These are phyloP conservation scores for Penicillium sp. DNA, from an alignment of 2,329 filamentous ascomycete species.

Conservation along the genomic window DNA sequence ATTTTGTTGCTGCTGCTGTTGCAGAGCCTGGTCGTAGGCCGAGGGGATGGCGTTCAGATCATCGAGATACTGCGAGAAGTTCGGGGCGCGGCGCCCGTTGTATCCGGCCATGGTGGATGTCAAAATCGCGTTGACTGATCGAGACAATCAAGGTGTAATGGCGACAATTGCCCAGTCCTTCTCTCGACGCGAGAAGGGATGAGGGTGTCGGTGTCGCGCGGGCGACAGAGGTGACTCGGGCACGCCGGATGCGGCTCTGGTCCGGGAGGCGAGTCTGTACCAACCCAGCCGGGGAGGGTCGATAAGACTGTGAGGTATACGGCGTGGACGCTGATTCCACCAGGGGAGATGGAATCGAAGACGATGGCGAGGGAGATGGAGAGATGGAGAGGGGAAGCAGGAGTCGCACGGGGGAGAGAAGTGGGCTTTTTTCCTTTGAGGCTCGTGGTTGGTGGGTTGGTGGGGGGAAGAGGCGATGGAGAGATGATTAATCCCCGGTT, in stretches of 20 bases:
- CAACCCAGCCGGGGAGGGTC: too few relatives aligned
- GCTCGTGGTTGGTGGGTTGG: slow-evolving; percentile 15
- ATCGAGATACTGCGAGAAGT: slow-evolving; percentile 85
- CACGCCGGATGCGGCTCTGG: slow-evolving; percentile 21
- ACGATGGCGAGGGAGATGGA: not conserved
- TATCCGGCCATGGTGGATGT: slow-evolving; percentile 63
- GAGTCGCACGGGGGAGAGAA: slow-evolving; percentile 8
- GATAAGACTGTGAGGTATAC: too few relatives aligned
- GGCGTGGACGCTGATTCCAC: not conserved
- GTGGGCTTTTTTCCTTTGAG: slow-evolving; percentile 22
- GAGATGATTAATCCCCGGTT: slow-evolving; percentile 21
- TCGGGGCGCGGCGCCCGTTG: slow-evolving; percentile 74
- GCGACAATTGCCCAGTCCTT: too few relatives aligned
- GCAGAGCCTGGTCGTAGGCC: slow-evolving; percentile 59
- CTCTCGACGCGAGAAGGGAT: too few relatives aligned
- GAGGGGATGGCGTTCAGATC: slow-evolving; percentile 72
- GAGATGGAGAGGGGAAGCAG: slow-evolving; percentile 4
- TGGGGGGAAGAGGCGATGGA: slow-evolving; percentile 10
- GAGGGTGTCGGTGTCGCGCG: too few relatives aligned
- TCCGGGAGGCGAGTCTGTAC: too few relatives aligned
- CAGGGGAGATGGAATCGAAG: slow-evolving; percentile 4
- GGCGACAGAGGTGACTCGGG: slow-evolving; percentile 13
- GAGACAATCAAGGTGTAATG: too few relatives aligned
- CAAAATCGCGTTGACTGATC: slow-evolving; percentile 3
- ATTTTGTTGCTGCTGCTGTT: slow-evolving; percentile 60